These are phyloP conservation scores for Metschnikowia chrysomelidarum DNA, from an alignment of 805 yeast species.

Conservation along the genomic window DNA sequence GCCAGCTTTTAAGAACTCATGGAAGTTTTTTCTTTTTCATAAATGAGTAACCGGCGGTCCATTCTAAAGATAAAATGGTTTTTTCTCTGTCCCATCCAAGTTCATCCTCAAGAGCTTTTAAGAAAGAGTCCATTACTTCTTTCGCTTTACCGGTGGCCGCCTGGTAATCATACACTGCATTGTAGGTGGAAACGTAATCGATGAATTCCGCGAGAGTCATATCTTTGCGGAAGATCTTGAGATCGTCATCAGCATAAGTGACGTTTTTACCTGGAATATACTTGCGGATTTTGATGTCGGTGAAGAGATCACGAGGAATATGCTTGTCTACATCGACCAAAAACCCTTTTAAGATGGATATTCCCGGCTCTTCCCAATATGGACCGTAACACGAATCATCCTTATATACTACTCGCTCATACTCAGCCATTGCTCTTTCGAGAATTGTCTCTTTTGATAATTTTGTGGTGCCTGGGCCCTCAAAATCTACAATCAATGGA, in stretches of 20 bases:
- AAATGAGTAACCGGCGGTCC: conserved; percentile 52
- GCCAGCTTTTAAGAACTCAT: no score
- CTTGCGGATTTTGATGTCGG: conserved; percentile 32
- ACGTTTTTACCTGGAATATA: conserved; percentile 21
- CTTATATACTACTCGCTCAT: conserved; percentile 42
- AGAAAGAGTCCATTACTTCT: conserved; percentile 34
- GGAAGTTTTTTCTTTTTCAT: conserved; percentile 41
- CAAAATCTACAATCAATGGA: conserved; percentile 33
- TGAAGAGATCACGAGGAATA: conserved; percentile 42
- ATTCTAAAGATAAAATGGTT: conserved; percentile 40
- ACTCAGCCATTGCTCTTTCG: conserved; percentile 24
- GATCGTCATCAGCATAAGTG: conserved; percentile 23
- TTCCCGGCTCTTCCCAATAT: conserved; percentile 87
- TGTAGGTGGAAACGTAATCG: conserved; percentile 62
- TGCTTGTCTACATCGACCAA: conserved; percentile 42
- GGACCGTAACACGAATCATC: conserved; percentile 52
- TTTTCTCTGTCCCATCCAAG: conserved; percentile 45
- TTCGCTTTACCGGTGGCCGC: conserved; percentile 34
- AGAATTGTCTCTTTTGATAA: conserved; percentile 17
- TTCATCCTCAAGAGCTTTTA: conserved; percentile 34
- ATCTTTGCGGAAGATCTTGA: conserved; percentile 28
- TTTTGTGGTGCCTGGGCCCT: conserved; percentile 19
- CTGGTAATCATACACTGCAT: conserved; percentile 61
- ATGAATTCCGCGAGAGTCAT: conserved; percentile 46
- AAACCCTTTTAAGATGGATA: conserved; percentile 48